Percentiles rank a stretch among this genome's conserved stretches.
These are phyloP conservation scores for Elymus sibiricus DNA, from an alignment of 176 grass and related monocot species.

Conservation along the genomic window DNA sequence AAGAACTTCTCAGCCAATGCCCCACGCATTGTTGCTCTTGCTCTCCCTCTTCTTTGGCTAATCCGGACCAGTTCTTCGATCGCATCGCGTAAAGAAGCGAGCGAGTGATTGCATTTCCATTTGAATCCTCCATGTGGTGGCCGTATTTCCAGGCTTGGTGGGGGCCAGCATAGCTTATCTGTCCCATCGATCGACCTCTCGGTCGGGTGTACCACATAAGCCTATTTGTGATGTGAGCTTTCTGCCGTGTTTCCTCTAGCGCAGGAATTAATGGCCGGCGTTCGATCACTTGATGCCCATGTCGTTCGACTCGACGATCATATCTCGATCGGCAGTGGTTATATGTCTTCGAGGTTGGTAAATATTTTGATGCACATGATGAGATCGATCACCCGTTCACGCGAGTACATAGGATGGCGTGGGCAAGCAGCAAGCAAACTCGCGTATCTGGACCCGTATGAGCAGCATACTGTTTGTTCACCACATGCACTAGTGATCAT, in stretches of 20 bases:
- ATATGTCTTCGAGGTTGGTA: not conserved
- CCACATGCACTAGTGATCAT: no score
- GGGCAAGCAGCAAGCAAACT: not conserved
- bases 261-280: not conserved
- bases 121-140: not conserved
- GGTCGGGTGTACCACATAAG: constrained; percentile 47
- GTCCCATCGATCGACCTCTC: constrained; percentile 5
- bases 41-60: not conserved
- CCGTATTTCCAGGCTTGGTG: constrained; percentile 2
- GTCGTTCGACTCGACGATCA: not conserved
- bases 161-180: not conserved
- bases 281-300: not conserved
- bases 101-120: not conserved
- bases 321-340: not conserved
- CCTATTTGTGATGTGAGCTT: constrained; percentile 51
- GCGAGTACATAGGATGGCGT: not conserved
- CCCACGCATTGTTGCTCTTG: not conserved
- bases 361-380: not conserved
- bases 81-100: no score
- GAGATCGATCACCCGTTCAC: not conserved
- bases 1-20: not conserved
- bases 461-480: no score
- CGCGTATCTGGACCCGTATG: not conserved
- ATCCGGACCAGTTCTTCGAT: not conserved
- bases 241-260: constrained; percentile 11